Base-by-base conservation (phyloP, 371 early-diverging fungal genomes). In the Haplosporangium sp. region DNA sequence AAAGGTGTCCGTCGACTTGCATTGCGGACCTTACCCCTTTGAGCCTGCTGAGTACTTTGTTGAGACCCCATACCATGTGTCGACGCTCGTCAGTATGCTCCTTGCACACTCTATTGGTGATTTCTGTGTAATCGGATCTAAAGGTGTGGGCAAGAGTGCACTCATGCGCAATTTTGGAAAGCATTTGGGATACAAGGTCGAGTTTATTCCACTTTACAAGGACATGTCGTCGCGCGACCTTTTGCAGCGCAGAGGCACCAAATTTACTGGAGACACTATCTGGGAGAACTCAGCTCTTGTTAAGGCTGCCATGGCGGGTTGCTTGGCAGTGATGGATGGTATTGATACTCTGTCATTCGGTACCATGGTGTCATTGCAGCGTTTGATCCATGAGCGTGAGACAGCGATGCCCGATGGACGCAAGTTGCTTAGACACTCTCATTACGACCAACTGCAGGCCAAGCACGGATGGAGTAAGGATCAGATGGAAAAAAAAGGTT, bases 191-290 rank as follows among this genome's bases (percentile, higher is more conserved):
- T 93, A 92, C 72, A 86, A 86, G 20, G 86, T 89, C 53, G 92
- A 93, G 58, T 90, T 88, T 59, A 91, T 94, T 52, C 93, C 93
- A 2, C 81, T 95, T 11, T 94, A 92, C 83, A 88, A 91, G 63
- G 96, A 95, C 65, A 94, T 95, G 94, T 92, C 93, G n/a, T 90
- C 94, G 4, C 87, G 95, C 11, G 96, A 95, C 74, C 84, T 95
- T 6, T 84, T 95, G n/a, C 95, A 95, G 65, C 88, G 94, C 52
- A 88, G 96, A 50, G 86, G 89, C 48, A 95, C 95, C 1, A 90
- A 91, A 0, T 84, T 86, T 40, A 75, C 86, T 5, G 96, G 96
- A 60, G 93, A 94, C 44, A 95, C 96, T 2, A 83, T 91, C 15
- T 91, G 92, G 91, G 91, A 90, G 71, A 91, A 91, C 74, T 92